Evolutionary conservation across 495 filamentous ascomycete genomes (phyloP).

Genomic region (Durotheca rogersii): DNA sequence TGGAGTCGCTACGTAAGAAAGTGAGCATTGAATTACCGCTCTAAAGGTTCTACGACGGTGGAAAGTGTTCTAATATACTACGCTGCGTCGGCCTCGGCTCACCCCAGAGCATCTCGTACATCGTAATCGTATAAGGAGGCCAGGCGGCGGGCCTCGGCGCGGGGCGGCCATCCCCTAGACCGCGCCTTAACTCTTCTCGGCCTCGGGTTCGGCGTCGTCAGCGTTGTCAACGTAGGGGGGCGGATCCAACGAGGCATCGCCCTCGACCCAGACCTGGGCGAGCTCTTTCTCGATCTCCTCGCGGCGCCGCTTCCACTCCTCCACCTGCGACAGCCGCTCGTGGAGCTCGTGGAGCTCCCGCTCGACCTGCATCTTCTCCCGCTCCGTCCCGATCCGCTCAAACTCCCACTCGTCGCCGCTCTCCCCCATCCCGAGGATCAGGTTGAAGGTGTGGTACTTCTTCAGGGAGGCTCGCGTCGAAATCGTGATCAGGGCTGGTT

Average conservation of each 20-base stretch:
- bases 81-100: too few relatives aligned
- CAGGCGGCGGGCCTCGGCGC: too few relatives aligned
- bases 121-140: conserved; percentile 8
- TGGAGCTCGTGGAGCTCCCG: conserved; percentile 81
- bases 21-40: too few relatives aligned
- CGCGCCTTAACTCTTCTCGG: conserved; percentile 22
- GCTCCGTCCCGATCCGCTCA: conserved; percentile 86
- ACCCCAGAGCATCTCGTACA: conserved; percentile 22
- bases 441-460: conserved; percentile 88
- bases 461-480: conserved; percentile 90
- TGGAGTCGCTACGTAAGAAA: too few relatives aligned
- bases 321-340: conserved; percentile 75
- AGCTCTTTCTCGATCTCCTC: conserved; percentile 67
- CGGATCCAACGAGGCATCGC: conserved; percentile 40
- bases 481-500: conserved; percentile 78
- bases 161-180: too few relatives aligned
- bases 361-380: conserved; percentile 88
- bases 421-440: conserved; percentile 74
- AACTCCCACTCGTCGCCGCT: conserved; percentile 75
- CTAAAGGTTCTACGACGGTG: too few relatives aligned
- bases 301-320: conserved; percentile 76
- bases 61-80: too few relatives aligned
- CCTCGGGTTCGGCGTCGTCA: too few relatives aligned
- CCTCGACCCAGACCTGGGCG: conserved; percentile 57
- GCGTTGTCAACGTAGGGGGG: conserved; percentile 42